Evolutionary conservation across 1,139 yeast genomes (phyloP).

Genomic region (Sugiyamaella paludigena): DNA sequence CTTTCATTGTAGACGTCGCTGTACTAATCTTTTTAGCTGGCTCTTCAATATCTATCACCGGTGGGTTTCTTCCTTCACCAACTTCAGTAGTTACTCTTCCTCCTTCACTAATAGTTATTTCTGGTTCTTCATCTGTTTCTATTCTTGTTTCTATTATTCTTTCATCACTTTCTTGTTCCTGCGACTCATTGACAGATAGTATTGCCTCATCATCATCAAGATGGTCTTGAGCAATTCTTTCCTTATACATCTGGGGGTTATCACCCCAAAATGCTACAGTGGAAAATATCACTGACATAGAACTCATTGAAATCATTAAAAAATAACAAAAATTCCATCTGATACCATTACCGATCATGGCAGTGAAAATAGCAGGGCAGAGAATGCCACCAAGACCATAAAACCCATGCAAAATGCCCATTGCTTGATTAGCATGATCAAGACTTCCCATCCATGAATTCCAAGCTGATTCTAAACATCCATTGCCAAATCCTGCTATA

Average conservation of each 20-base stretch:
- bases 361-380: constrained; percentile 58
- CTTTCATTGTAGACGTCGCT: constrained; percentile 8
- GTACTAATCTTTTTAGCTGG: no score
- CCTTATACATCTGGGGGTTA: constrained; percentile 19
- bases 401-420: constrained; percentile 56
- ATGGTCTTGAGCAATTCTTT: constrained; percentile 11
- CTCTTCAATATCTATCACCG: no score
- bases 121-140: neutral
- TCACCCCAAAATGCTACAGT: constrained; percentile 26
- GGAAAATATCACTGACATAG: constrained; percentile 27
- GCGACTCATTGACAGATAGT: no score
- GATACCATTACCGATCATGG: constrained; percentile 48
- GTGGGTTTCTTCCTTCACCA: neutral
- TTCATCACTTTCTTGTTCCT: constrained; percentile 3
- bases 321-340: constrained; percentile 56
- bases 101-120: neutral
- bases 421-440: constrained; percentile 47
- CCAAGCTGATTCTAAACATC: constrained; percentile 53
- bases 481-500: constrained; percentile 60
- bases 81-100: neutral
- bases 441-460: constrained; percentile 56
- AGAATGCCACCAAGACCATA: constrained; percentile 66
- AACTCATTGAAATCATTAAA: constrained; percentile 45
- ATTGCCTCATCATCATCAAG: constrained; percentile 1
- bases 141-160: neutral